phyloP scores from a whole-genome alignment of 2,329 filamentous ascomycete genomes.

The Helminthosporium solani region DNA sequence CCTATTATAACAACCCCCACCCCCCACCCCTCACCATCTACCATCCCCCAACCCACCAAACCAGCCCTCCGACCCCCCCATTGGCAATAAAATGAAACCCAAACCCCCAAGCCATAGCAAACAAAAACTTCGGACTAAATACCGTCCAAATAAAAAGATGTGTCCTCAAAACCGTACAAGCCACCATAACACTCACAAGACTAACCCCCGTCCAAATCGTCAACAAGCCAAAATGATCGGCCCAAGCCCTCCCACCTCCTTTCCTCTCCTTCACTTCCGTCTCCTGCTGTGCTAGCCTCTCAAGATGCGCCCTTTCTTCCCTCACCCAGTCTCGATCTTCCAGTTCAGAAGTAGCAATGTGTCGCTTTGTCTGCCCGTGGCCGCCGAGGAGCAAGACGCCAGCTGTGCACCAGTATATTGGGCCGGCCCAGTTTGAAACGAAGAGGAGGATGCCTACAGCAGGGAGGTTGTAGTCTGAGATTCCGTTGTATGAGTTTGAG shows the following conservation, averaged over 20 bases:
- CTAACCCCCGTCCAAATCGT: conserved; percentile 70
- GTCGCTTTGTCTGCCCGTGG: conserved; percentile 17
- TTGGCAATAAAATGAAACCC: conserved; percentile 69
- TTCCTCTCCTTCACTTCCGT: conserved; percentile 11
- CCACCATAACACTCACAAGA: conserved; percentile 76
- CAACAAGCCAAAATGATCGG: conserved; percentile 60
- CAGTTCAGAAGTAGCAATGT: conserved; percentile 19
- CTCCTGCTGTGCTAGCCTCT: conserved; percentile 21
- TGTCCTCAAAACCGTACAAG: conserved; percentile 78
- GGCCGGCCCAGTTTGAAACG: conserved; percentile 84
- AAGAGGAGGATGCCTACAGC: conserved; percentile 84
- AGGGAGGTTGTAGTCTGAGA: conserved; percentile 76
- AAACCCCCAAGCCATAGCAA: conserved; percentile 83
- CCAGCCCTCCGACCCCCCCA: conserved; percentile 33
- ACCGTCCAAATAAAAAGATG: conserved; percentile 99
- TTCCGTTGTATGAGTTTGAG: conserved; percentile 91
- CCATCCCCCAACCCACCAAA: conserved; percentile 38
- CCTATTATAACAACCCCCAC: no score
- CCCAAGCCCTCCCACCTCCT: conserved; percentile 13
- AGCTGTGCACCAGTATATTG: conserved; percentile 80
- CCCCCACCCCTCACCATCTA: conserved; percentile 7
- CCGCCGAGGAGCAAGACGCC: conserved; percentile 55
- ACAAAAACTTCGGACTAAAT: conserved; percentile 95
- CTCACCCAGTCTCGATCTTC: conserved; percentile 32
- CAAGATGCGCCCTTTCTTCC: conserved; percentile 29